Conservation (phyloP, 176 grass and related monocot species). For the Puya raimondii region DNA sequence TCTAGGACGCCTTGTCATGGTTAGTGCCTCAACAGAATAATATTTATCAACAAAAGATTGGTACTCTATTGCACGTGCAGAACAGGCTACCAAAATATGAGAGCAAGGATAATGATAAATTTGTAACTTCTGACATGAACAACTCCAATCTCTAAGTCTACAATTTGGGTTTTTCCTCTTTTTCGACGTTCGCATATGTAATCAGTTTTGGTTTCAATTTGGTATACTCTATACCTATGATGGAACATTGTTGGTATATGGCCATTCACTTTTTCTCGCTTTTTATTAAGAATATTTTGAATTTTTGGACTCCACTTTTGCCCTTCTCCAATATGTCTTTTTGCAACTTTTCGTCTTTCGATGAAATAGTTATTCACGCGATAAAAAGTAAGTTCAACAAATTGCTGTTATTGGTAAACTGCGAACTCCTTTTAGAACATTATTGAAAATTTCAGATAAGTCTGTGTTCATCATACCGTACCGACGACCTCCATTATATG, state of each 20-base stretch:
- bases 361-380: constrained; percentile 11
- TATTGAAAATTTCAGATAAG: not conserved
- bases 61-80: too few relatives aligned
- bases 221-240: not conserved
- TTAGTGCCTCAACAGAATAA: too few relatives aligned
- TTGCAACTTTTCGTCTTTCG: constrained; percentile 3
- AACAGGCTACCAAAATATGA: too few relatives aligned
- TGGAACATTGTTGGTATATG: not conserved
- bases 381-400: constrained; percentile 13
- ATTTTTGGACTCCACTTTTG: constrained; percentile 10
- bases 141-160: not conserved
- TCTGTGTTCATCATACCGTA: constrained; percentile 16
- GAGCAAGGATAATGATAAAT: too few relatives aligned
- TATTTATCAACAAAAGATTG: too few relatives aligned
- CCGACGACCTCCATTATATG: constrained; percentile 4
- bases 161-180: not conserved
- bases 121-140: not conserved
- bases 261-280: too few relatives aligned
- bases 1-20: too few relatives aligned
- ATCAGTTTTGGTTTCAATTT: constrained; percentile 10
- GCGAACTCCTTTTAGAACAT: constrained; percentile 1
- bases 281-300: not conserved
- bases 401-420: constrained; percentile 16
- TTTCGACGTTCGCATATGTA: constrained; percentile 9
- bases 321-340: constrained; percentile 1